Conservation (phyloP, 148 eudicot genomes). For the Silene uniflora region DNA sequence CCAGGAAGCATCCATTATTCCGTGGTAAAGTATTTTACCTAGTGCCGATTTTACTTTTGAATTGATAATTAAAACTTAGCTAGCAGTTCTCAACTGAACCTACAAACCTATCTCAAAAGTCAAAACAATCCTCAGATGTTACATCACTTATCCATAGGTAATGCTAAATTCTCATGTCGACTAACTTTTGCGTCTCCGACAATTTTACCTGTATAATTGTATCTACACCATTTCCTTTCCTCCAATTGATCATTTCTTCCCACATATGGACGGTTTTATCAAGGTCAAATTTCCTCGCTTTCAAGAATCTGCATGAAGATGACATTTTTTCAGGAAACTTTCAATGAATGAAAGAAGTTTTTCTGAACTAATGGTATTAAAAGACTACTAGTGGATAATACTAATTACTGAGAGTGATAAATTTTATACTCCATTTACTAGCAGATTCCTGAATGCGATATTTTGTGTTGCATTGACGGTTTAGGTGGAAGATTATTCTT, state of each 20-base stretch:
- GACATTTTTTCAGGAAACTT: constrained; percentile 5
- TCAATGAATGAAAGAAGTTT: not conserved
- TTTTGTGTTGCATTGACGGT: not conserved
- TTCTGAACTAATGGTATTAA: constrained; percentile 13
- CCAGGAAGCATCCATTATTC: not conserved
- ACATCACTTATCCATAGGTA: not conserved
- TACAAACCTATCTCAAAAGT: not conserved
- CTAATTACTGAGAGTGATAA: not conserved
- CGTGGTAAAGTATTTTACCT: not conserved
- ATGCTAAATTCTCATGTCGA: constrained; percentile 4
- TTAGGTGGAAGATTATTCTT: not conserved
- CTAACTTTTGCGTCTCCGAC: not conserved
- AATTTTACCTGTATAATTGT: constrained; percentile 68
- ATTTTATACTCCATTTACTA: not conserved
- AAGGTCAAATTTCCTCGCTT: constrained; percentile 93
- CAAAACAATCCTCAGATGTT: not conserved
- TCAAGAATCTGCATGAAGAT: constrained; percentile 69
- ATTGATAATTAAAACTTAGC: not conserved
- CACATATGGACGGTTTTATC: constrained; percentile 69
- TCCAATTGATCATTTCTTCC: constrained; percentile 98
- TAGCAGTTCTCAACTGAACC: not conserved
- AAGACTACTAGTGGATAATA: not conserved
- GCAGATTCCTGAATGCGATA: not conserved
- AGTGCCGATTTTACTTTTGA: not conserved
- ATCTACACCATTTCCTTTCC: constrained; percentile 78